These are phyloP conservation scores for Syncephalis plumigaleata DNA, from an alignment of 371 early-diverging fungal genomes.

Conservation along the genomic window DNA sequence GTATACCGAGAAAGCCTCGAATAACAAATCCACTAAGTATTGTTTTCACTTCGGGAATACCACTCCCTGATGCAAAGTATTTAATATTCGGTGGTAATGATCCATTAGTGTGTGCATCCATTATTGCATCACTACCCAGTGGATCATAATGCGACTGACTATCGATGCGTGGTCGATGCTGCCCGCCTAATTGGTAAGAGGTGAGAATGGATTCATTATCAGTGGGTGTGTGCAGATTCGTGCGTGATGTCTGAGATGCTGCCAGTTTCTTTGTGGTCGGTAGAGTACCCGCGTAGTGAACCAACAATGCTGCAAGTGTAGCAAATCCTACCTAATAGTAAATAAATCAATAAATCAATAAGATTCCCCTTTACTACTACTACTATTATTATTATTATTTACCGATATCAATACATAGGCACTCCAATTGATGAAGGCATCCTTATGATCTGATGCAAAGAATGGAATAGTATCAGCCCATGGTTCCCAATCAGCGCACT, in stretches of 20 bases:
- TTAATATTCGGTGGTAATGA: not conserved
- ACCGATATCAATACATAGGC: constrained; percentile 38
- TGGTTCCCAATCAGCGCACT: constrained; percentile 18
- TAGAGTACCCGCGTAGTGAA: not conserved
- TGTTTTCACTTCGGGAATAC: constrained; percentile 90
- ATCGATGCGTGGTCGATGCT: constrained; percentile 13
- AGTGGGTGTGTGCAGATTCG: not conserved
- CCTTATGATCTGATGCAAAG: too few species aligned
- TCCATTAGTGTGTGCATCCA: too few species aligned
- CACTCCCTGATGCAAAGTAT: constrained; percentile 74
- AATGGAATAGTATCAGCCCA: constrained; percentile 13
- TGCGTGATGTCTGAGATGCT: not conserved
- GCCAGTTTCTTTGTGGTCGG: not conserved
- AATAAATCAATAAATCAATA: not conserved
- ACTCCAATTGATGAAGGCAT: constrained; percentile 29
- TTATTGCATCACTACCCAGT: constrained; percentile 33
- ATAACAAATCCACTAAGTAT: constrained; percentile 88
- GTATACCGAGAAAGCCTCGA: constrained; percentile 66
- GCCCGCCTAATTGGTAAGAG: constrained; percentile 5
- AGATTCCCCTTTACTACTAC: too few species aligned
- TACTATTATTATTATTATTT: constrained; percentile 8
- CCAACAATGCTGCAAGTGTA: not conserved
- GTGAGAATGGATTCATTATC: constrained; percentile 11
- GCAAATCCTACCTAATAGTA: not conserved
- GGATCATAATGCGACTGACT: constrained; percentile 37